Conservation (phyloP, 2,329 filamentous ascomycete genomes). For the Graphilbum fragrans region DNA sequence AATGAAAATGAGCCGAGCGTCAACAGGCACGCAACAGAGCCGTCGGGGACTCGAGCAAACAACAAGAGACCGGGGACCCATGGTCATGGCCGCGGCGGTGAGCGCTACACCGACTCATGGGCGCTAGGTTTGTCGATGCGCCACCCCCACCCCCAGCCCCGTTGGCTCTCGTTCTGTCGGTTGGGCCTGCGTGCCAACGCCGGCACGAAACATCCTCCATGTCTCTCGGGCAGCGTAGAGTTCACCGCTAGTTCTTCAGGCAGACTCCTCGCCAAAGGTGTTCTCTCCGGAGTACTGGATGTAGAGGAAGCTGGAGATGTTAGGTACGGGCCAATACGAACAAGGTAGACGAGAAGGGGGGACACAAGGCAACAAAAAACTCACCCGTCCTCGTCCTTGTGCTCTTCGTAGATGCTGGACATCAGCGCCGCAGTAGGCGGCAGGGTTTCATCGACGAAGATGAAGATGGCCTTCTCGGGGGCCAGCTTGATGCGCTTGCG, state of each 20-base stretch:
- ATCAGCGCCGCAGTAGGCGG: constrained; percentile 94
- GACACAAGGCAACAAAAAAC: constrained; percentile 10
- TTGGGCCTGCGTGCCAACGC: no score
- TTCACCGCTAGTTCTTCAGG: not conserved
- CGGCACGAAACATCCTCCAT: no score
- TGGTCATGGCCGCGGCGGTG: no score
- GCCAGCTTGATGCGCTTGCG: constrained; percentile 99
- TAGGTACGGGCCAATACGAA: constrained; percentile 2
- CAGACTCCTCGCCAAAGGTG: constrained; percentile 64
- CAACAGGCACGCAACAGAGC: no score
- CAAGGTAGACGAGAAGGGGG: not conserved
- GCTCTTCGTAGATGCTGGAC: constrained; percentile 99
- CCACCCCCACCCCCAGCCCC: no score
- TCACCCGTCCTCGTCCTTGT: constrained; percentile 73
- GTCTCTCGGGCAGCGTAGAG: not conserved
- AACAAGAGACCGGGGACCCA: no score
- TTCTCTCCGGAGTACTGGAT: constrained; percentile 99
- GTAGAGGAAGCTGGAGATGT: constrained; percentile 69
- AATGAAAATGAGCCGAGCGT: no score
- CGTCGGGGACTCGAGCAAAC: no score
- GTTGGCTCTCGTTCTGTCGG: no score
- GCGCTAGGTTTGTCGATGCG: no score
- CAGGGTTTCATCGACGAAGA: constrained; percentile 97
- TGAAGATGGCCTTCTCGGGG: constrained; percentile 99
- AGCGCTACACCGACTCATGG: no score